Conservation (phyloP, 371 early-diverging fungal genomes). For the Actinomucor elegans region DNA sequence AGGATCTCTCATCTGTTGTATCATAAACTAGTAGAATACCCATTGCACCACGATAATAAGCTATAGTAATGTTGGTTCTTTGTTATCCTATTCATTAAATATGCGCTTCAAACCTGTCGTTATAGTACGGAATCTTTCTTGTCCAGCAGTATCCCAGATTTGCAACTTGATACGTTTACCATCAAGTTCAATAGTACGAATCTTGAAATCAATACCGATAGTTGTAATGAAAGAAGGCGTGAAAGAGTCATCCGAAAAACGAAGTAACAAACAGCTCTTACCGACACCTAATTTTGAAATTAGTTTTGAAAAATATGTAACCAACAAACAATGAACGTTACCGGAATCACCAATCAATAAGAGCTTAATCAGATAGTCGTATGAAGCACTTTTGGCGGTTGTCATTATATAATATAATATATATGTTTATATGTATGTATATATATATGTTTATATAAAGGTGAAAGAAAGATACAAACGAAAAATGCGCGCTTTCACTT, state of each 20-base stretch:
- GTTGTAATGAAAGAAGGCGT: slow-evolving; percentile 98
- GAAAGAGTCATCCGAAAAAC: slow-evolving; percentile 98
- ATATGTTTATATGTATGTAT: no score
- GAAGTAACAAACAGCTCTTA: slow-evolving; percentile 95
- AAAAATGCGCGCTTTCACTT: no score
- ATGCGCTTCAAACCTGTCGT: slow-evolving; percentile 87
- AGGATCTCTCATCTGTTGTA: slow-evolving; percentile 97
- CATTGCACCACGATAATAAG: slow-evolving; percentile 99
- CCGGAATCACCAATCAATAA: slow-evolving; percentile 99
- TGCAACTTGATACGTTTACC: slow-evolving; percentile 99
- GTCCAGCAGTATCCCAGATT: slow-evolving; percentile 99
- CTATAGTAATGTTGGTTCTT: no score
- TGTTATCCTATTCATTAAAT: no score
- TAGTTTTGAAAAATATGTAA: neutral
- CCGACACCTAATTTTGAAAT: slow-evolving; percentile 76
- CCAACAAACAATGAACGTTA: slow-evolving; percentile 26
- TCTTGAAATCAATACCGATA: slow-evolving; percentile 99
- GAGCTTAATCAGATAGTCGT: slow-evolving; percentile 99
- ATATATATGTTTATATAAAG: no score
- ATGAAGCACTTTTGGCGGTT: slow-evolving; percentile 81
- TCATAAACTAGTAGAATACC: slow-evolving; percentile 99
- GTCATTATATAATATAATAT: slow-evolving; percentile 57
- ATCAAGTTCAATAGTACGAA: slow-evolving; percentile 98
- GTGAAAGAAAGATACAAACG: no score
- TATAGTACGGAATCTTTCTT: slow-evolving; percentile 99